phyloP scores from a whole-genome alignment of 257 asterid genomes.

The Haberlea rhodopensis region DNA sequence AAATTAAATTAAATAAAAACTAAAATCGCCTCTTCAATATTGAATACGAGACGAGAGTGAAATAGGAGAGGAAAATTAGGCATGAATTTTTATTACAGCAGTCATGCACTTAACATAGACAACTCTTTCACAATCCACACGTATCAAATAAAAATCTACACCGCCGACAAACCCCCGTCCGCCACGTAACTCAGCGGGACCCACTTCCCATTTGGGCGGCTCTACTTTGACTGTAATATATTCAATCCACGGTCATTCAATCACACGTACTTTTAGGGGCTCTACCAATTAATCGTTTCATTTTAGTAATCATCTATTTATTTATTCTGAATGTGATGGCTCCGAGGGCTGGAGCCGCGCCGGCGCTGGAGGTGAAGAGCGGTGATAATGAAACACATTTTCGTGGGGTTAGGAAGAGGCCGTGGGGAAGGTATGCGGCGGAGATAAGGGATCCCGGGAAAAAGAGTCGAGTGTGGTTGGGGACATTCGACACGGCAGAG shows the following conservation, averaged over 20 bases:
- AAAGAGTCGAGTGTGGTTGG: slow-evolving; percentile 60
- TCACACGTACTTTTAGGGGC: neutral
- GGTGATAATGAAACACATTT: slow-evolving; percentile 29
- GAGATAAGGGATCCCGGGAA: slow-evolving; percentile 62
- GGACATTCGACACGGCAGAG: slow-evolving; percentile 64
- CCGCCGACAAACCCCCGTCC: neutral
- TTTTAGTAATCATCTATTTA: too few relatives aligned
- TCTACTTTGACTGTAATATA: slow-evolving; percentile 6
- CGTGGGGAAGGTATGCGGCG: slow-evolving; percentile 65
- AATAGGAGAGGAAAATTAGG: neutral
- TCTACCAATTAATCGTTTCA: neutral
- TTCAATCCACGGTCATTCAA: neutral
- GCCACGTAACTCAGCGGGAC: slow-evolving; percentile 10
- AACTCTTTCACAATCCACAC: neutral
- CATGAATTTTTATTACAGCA: neutral
- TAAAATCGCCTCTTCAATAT: too few relatives aligned
- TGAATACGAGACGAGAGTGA: too few relatives aligned
- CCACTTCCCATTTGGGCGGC: slow-evolving; percentile 9
- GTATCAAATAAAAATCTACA: too few relatives aligned
- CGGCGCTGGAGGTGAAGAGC: slow-evolving; percentile 16
- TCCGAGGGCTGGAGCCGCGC: slow-evolving; percentile 28
- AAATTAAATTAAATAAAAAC: too few relatives aligned
- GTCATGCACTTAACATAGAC: too few relatives aligned
- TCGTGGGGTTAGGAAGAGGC: slow-evolving; percentile 61
- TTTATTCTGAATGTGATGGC: slow-evolving; percentile 26